Evolutionary conservation across 1,139 yeast species (phyloP), one percentile per base, ranked within the genome.

Genomic region (Yamadazyma oceani): DNA sequence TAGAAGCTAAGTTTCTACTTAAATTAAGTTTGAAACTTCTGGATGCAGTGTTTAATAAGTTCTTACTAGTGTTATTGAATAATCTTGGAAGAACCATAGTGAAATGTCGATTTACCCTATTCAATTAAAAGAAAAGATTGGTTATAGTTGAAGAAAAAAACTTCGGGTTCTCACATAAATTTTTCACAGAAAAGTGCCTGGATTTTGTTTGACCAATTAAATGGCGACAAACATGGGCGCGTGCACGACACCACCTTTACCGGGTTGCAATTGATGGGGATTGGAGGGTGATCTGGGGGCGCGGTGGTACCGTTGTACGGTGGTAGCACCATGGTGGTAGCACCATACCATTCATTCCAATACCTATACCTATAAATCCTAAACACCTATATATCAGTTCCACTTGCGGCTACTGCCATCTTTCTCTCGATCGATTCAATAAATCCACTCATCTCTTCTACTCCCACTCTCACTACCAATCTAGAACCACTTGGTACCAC

Each of bases 31-130:
- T 72, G 63, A 76, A 38, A 35, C 49, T 40, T 66, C 89, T 87
- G 79, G 82, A 85, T 61, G 92, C 94, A 61, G 92, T 92, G 71
- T 82, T 81, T 73, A 84, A 80, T 63, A 96, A 95, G 69, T 85
- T 78, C 76, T 90, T 89, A 61, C 95, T 80, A 41, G 51, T 47
- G 69, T 88, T 78, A 77, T 89, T 85, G 74, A 85, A 82, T 74
- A 88, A 82, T 82, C 95, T 88, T 72, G 96, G 92, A 71, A 83
- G 75, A 73, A 79, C 85, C 86, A 80, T 80, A 38, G 56, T 58
- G 46, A 55, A 50, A 43, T 46, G 43, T 43, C 41, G 38, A 43
- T 44, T 41, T 39, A 42, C 42, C 45, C 42, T 46, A 19, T 19
- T 19, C 21, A 19, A 19, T 19, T 40, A 34, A 37, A 39, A 36